phyloP scores from a whole-genome alignment of 148 eudicot genomes.

The Silene conica region DNA sequence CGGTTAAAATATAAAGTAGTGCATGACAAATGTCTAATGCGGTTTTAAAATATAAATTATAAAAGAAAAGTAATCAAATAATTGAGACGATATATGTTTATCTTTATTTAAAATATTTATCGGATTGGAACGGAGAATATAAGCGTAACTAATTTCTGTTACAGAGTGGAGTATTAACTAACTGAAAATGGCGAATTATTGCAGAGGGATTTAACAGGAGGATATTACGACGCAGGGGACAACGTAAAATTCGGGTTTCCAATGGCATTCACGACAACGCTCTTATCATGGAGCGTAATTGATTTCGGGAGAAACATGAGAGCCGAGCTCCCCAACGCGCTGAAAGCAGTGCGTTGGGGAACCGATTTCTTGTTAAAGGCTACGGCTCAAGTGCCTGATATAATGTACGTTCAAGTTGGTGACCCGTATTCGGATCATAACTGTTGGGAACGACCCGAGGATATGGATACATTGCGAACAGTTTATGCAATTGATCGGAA shows the following conservation, averaged over 20 bases:
- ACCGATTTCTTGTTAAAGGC: conserved; percentile 86
- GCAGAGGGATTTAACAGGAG: conserved; percentile 82
- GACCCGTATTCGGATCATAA: conserved; percentile 79
- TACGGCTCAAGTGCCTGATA: conserved; percentile 52
- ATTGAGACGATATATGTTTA: no score
- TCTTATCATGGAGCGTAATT: conserved; percentile 91
- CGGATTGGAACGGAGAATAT: no score
- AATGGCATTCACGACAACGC: conserved; percentile 84
- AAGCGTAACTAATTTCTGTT: no score
- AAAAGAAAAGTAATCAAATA: no score
- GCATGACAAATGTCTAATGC: no score
- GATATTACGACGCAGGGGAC: conserved; percentile 98
- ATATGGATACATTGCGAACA: conserved; percentile 76
- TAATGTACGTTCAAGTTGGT: conserved; percentile 78
- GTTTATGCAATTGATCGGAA: conserved; percentile 57
- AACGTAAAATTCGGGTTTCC: conserved; percentile 95
- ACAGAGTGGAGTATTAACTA: no score
- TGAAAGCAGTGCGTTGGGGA: conserved; percentile 81
- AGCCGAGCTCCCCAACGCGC: conserved; percentile 54
- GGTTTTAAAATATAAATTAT: no score
- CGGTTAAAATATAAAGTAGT: no score
- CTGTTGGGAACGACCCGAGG: conserved; percentile 98
- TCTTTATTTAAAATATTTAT: no score
- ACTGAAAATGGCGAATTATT: neutral
- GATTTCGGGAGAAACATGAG: conserved; percentile 74